phyloP scores from a whole-genome alignment of 305 asterid genomes.

The Solanum hybrid region DNA sequence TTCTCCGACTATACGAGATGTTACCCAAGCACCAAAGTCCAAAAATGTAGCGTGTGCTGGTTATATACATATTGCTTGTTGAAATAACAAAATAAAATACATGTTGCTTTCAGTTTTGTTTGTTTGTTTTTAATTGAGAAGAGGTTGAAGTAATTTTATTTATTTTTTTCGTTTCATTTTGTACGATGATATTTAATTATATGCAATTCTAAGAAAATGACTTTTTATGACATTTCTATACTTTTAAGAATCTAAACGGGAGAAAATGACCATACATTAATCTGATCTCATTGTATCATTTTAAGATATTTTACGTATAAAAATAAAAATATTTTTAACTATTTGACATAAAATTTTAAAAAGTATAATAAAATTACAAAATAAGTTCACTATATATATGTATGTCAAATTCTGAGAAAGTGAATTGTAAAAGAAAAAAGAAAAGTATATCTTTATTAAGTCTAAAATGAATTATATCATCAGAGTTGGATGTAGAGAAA shows the following conservation, averaged over 20 bases:
- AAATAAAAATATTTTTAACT: background rate
- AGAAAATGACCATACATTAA: background rate
- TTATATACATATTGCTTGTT: background rate
- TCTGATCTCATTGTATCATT: background rate
- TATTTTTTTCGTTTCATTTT: background rate
- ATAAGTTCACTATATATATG: background rate
- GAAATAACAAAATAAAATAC: background rate
- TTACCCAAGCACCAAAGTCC: background rate
- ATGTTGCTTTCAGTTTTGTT: background rate
- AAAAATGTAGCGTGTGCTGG: background rate
- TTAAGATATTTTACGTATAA: background rate
- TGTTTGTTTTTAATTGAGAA: background rate
- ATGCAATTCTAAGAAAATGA: background rate
- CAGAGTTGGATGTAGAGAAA: background rate
- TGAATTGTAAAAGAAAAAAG: background rate
- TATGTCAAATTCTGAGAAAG: background rate
- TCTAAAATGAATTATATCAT: background rate
- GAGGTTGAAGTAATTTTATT: background rate
- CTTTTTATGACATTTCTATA: background rate
- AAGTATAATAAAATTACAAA: background rate
- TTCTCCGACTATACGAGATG: no score
- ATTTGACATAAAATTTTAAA: background rate
- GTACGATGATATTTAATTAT: background rate
- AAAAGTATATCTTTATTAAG: background rate
- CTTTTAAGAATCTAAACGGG: background rate